Base-by-base conservation (phyloP, 1,139 yeast genomes). In the Diutina sp. region DNA sequence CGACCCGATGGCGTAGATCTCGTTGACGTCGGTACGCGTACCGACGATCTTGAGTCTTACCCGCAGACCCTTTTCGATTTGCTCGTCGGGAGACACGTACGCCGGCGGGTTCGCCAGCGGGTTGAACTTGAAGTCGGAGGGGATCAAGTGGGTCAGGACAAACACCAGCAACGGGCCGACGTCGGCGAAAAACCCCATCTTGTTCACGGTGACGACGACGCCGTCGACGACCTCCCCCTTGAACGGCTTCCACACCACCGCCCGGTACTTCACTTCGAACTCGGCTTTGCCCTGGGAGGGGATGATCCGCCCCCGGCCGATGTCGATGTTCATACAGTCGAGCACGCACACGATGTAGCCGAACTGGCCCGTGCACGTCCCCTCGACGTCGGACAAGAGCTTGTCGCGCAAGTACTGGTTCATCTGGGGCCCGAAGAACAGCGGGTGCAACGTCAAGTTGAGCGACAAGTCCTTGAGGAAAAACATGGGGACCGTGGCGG, bases 141-240 rank as follows among this genome's bases (percentile, higher is more conserved):
- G 98, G 65, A 93, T 90, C 69, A 91, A 79, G 73, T 91, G 98
- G 46, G 95, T 90, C 55, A 97, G 88, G 30, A 93, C 95, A 71
- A 93, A 95, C 54, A 93, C 97, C 41, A 93, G 85, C 67, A 93
- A 77, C 9, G 99, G 99, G 0, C 99, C 99, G 35, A 93, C 99
- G 69, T 93, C 98, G 48, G 97, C 98, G 68, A 93, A 93, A 64
- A 93, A 90, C 14, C 99, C 99, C 86, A 93, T 87, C 67, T 90
- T 90, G 68, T 91, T 90, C 58, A 95, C 97, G 47, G 91, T 88
- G 16, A 96, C 87, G 25, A 93, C 99, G 48, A 91, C 84, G 2
- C 95, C 99, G 70, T 93, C 99, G 41, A 93, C 98, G 6, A 93
- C 99, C 71, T 93, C 99, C 41, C 98, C 98, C 71, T 91, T 93